Conservation (phyloP, 306 rosid genomes). For the Acmispon strigosus region DNA sequence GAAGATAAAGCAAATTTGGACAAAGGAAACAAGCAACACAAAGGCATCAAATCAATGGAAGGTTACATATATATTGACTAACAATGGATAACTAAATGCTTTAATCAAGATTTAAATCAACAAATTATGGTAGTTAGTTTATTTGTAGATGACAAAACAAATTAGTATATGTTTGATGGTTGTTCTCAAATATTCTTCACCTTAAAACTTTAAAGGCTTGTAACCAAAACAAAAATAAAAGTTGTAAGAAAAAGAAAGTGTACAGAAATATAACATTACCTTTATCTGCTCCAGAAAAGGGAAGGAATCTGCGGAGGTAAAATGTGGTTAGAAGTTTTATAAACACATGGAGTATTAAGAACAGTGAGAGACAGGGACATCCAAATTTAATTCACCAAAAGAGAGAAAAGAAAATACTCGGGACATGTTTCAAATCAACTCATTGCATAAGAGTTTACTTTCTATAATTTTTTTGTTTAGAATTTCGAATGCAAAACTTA, state of each 20-base stretch:
- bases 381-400: background rate
- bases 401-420: background rate
- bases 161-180: background rate
- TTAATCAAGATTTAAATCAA: background rate
- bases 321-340: slow-evolving; percentile 1
- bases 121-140: background rate
- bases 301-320: slow-evolving; percentile 22
- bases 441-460: background rate
- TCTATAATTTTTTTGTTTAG: background rate
- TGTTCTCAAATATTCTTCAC: background rate
- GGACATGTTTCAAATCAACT: too few relatives aligned
- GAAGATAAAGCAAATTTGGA: background rate
- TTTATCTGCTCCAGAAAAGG: slow-evolving; percentile 12
- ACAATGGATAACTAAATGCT: background rate
- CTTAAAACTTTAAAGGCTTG: background rate
- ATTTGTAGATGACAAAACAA: background rate
- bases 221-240: slow-evolving; percentile 1
- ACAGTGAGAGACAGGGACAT: background rate
- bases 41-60: background rate
- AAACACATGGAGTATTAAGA: background rate
- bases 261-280: slow-evolving; percentile 9
- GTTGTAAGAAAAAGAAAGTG: background rate
- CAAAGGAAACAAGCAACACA: background rate
- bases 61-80: too few relatives aligned
- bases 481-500: background rate